phyloP scores from a whole-genome alignment of 306 rosid genomes.

The Cyamopsis tetragonoloba region DNA sequence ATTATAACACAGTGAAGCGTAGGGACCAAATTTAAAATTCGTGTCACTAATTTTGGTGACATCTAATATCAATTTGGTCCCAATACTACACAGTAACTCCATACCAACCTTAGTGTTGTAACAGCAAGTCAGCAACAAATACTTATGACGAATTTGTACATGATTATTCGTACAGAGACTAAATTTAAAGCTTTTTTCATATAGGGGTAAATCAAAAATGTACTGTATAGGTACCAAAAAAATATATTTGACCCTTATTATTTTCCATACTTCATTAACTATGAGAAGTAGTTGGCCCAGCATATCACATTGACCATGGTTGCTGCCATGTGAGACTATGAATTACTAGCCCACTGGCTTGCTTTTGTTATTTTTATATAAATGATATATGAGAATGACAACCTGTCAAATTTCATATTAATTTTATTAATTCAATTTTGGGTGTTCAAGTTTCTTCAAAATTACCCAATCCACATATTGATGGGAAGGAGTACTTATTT shows the following conservation, averaged over 20 bases:
- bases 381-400: not conserved
- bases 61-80: not conserved
- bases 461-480: not conserved
- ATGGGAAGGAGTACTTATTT: not conserved
- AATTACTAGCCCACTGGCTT: not conserved
- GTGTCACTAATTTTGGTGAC: not conserved
- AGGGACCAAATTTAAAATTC: not conserved
- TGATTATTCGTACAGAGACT: not conserved
- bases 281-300: not conserved
- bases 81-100: not conserved
- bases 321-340: not conserved
- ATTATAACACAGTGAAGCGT: not conserved
- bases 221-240: not conserved
- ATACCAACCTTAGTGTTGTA: not conserved
- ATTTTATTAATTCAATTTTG: not conserved
- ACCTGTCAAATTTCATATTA: not conserved
- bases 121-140: not conserved
- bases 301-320: not conserved
- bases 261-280: not conserved
- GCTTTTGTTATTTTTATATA: not conserved
- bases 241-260: not conserved
- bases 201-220: too few relatives aligned
- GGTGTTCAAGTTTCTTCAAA: not conserved
- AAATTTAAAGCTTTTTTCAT: too few relatives aligned
- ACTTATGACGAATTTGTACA: not conserved